Evolutionary conservation across 2,329 filamentous ascomycete genomes (phyloP).

Genomic region (Scorias spongiosa): DNA sequence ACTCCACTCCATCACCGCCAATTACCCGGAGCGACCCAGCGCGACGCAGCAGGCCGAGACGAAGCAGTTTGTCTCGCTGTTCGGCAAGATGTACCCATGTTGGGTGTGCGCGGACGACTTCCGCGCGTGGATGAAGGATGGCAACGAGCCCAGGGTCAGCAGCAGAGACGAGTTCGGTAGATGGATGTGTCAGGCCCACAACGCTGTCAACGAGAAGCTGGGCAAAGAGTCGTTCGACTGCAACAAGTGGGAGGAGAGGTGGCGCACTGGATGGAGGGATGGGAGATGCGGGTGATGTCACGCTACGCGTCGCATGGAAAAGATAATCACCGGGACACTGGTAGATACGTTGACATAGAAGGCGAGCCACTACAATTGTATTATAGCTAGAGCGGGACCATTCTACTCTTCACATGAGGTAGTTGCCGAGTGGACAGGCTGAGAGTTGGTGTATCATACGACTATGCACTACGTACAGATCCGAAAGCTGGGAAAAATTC

Average conservation of each 20-base stretch:
- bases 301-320: no score
- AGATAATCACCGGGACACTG: no score
- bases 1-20: slow-evolving; percentile 77
- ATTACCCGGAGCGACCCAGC: slow-evolving; percentile 60
- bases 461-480: no score
- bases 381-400: no score
- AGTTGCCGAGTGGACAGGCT: no score
- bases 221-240: slow-evolving; percentile 91
- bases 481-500: no score
- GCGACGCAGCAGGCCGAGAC: slow-evolving; percentile 59
- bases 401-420: no score
- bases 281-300: slow-evolving; percentile 43
- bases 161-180: slow-evolving; percentile 54
- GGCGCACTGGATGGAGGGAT: slow-evolving; percentile 76
- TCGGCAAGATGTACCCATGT: slow-evolving; percentile 83
- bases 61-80: slow-evolving; percentile 59
- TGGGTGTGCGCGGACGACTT: slow-evolving; percentile 94
- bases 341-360: no score
- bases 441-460: no score
- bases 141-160: slow-evolving; percentile 48
- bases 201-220: slow-evolving; percentile 75
- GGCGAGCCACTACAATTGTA: no score
- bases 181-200: slow-evolving; percentile 78
- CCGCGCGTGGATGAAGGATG: slow-evolving; percentile 56
- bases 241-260: slow-evolving; percentile 77